Evolutionary conservation across 495 filamentous ascomycete genomes (phyloP), one percentile per base, ranked within the genome.

Genomic region (Halenospora varia): DNA sequence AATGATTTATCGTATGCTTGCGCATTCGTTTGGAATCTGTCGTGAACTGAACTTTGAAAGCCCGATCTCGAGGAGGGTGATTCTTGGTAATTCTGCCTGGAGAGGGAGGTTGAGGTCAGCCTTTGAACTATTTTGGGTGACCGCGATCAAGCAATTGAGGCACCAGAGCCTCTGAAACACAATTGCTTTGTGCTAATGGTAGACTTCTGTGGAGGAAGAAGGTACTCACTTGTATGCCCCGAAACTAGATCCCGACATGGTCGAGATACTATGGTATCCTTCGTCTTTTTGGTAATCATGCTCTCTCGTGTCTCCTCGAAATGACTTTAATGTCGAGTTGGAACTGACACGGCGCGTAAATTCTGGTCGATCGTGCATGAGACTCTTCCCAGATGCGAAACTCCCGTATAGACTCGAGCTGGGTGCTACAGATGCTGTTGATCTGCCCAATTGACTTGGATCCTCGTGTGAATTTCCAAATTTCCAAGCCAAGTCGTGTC

Each of bases 1-100:
- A 93, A 72, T 56, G 87, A 85, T 66, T 86, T 86, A 62, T 95
- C 91, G 64, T 94, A 94, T 24, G 82, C 82, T 62, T 88, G 83
- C 15, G 82, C 86, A 56, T 78, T 82, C 66, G 75, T 73, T 75
- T 87, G 73, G 24, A 69, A 79, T 53, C 74, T 71, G 56, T 77
- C 67, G 52, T 80, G 76, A 50, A 63, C 72, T 62, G 48, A 73
- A 62, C 59, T 73, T 75, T 71, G 70, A 69, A 62, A 64, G 29
- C 65, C 40, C 50, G 62, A 55, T 53, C 49, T 49, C 17, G 56
- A 49, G 47, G 55, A 24, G 47, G 59, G n/a, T 41, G 65, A 42
- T 57, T 70, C 51, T 26, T 62, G 3, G 62, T 62, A 62, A 41
- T 55, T 62, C 56, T 70, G 56, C 54, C 66, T 56, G 64, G 61